phyloP scores from a whole-genome alignment of 2,329 filamentous ascomycete genomes.

The Bretziella fagacearum region DNA sequence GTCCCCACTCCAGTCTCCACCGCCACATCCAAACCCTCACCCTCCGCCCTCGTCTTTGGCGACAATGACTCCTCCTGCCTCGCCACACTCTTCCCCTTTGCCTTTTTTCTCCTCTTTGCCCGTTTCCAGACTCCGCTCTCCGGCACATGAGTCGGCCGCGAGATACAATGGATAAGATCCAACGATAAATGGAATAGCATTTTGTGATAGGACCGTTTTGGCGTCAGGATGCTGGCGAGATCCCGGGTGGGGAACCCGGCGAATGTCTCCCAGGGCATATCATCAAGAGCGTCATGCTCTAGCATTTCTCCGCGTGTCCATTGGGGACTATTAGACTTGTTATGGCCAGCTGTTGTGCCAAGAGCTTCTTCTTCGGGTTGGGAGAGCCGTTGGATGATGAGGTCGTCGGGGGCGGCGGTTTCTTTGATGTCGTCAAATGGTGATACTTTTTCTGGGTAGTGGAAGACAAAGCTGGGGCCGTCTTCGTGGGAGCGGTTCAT shows the following conservation, averaged over 20 bases:
- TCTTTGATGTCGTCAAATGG: conserved; percentile 23
- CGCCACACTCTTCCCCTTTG: conserved; percentile 19
- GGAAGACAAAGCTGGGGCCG: conserved; percentile 69
- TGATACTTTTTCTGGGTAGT: conserved; percentile 53
- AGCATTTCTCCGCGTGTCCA: conserved; percentile 26
- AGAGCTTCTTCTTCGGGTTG: conserved; percentile 21
- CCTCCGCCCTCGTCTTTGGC: conserved; percentile 8
- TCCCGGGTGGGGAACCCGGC: conserved; percentile 60
- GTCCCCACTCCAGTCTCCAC: conserved; percentile 11
- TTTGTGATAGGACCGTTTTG: conserved; percentile 61
- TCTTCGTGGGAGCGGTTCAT: conserved; percentile 53
- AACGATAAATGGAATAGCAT: conserved; percentile 66
- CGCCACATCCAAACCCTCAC: not conserved
- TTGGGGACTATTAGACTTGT: conserved; percentile 16
- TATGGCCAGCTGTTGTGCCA: conserved; percentile 17
- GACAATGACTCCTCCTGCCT: conserved; percentile 11
- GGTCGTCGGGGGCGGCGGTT: conserved; percentile 32
- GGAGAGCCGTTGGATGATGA: conserved; percentile 30
- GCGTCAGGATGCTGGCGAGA: conserved; percentile 64
- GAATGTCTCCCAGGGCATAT: conserved; percentile 54
- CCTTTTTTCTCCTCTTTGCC: conserved; percentile 28
- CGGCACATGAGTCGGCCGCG: conserved; percentile 67
- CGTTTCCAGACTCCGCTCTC: conserved; percentile 54
- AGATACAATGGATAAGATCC: conserved; percentile 63
- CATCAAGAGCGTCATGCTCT: conserved; percentile 35